A percentile compares a stretch with the other conserved stretches of the same genome.
These are phyloP conservation scores for Guillardia theta DNA, from an alignment of 78 protist genomes.

Conservation along the genomic window DNA sequence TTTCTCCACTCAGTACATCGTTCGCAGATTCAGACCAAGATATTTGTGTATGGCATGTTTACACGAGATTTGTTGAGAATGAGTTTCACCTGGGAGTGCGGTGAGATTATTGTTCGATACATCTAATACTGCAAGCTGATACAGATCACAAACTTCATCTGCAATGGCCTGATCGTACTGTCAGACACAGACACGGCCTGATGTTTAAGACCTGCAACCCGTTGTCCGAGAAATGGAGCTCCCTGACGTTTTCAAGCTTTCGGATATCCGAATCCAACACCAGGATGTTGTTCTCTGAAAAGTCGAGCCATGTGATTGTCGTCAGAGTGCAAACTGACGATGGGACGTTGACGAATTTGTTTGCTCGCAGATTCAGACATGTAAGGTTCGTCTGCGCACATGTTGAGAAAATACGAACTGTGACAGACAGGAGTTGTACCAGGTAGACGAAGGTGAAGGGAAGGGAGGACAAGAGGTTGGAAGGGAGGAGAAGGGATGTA, in stretches of 20 bases:
- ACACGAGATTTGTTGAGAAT: too few relatives aligned
- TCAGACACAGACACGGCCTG: too few relatives aligned
- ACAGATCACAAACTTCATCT: neutral
- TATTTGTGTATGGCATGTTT: too few relatives aligned
- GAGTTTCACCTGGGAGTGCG: neutral
- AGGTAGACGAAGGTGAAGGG: neutral
- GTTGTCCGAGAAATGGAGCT: neutral
- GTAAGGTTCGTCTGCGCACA: too few relatives aligned
- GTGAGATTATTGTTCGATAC: neutral
- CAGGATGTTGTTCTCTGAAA: neutral
- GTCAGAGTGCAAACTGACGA: neutral
- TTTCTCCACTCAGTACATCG: too few relatives aligned
- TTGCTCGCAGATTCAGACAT: neutral
- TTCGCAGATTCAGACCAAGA: too few relatives aligned
- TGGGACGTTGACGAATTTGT: neutral
- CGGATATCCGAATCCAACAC: conserved; percentile 17
- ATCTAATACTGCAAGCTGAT: neutral
- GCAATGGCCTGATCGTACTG: too few relatives aligned
- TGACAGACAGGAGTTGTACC: neutral
- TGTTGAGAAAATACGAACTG: too few relatives aligned
- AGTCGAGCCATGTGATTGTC: neutral
- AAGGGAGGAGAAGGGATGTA: neutral
- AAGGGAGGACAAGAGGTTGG: neutral
- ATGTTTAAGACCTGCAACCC: conserved; percentile 6
- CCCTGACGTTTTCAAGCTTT: neutral